Percentiles rank a stretch among this genome's conserved stretches.
phyloP scores from a whole-genome alignment of 352 stramenopile genomes.

The Phytophthora rubi region DNA sequence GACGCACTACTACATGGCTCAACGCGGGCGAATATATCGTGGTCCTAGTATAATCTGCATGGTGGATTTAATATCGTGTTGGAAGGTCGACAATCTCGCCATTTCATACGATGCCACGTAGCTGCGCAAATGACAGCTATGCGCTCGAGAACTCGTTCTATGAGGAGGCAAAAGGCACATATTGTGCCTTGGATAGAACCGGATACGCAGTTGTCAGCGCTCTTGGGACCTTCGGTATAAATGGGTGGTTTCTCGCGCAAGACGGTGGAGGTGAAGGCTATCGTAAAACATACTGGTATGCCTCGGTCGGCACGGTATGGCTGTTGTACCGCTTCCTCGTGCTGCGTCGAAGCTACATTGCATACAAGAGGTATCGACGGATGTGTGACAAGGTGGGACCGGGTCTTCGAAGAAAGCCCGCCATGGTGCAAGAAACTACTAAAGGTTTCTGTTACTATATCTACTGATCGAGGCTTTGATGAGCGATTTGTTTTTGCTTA shows the following conservation, averaged over 20 bases:
- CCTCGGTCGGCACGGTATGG: slow-evolving; percentile 4
- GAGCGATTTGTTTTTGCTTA: slow-evolving; percentile 35
- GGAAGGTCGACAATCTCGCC: not conserved
- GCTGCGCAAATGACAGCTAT: slow-evolving; percentile 17
- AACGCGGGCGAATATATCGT: slow-evolving; percentile 13
- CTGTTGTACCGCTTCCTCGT: slow-evolving; percentile 10
- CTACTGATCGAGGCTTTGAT: slow-evolving; percentile 33
- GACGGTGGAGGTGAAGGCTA: slow-evolving; percentile 8
- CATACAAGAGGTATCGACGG: slow-evolving; percentile 8
- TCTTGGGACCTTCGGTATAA: slow-evolving; percentile 19
- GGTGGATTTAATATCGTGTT: slow-evolving; percentile 9
- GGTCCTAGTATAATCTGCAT: slow-evolving; percentile 20
- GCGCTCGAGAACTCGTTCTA: slow-evolving; percentile 17
- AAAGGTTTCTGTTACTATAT: slow-evolving; percentile 26
- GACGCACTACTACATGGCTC: slow-evolving; percentile 15
- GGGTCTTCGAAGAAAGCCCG: slow-evolving; percentile 1
- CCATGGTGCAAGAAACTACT: slow-evolving; percentile 17
- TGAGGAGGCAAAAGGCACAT: slow-evolving; percentile 18
- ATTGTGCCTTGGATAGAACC: slow-evolving; percentile 18
- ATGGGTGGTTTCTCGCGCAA: slow-evolving; percentile 7
- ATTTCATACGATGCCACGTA: slow-evolving; percentile 3
- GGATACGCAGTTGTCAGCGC: slow-evolving; percentile 14
- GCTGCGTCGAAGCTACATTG: slow-evolving; percentile 11
- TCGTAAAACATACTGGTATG: slow-evolving; percentile 18
- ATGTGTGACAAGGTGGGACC: slow-evolving; percentile 8